A percentile compares a stretch with the other conserved stretches of the same genome.
Conservation (phyloP, 495 filamentous ascomycete genomes). For the Cladorrhinum samala region DNA sequence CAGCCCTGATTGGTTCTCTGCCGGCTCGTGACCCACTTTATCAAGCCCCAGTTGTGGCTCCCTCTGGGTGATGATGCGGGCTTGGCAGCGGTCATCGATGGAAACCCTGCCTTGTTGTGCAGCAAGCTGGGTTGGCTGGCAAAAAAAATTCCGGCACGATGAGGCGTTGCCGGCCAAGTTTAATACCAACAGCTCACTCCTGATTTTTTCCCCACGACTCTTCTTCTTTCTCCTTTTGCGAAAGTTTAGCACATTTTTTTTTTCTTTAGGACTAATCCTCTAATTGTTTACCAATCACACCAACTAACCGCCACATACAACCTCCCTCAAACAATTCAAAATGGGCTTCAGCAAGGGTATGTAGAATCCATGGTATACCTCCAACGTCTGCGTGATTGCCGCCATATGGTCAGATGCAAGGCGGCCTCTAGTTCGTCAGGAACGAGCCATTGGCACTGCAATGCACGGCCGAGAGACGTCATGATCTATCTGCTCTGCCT, state of each 20-base stretch:
- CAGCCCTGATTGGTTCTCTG: conserved; percentile 16
- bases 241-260: neutral
- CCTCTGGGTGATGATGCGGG: neutral
- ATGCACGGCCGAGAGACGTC: neutral
- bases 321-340: conserved; percentile 29
- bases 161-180: conserved; percentile 1
- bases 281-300: conserved; percentile 4
- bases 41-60: conserved; percentile 27
- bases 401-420: neutral
- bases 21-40: neutral
- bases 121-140: no score
- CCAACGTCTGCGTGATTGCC: conserved; percentile 1
- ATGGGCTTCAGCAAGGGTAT: conserved; percentile 41
- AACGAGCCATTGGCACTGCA: conserved; percentile 15
- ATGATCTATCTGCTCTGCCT: neutral
- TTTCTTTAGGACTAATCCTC: neutral
- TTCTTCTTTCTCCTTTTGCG: conserved; percentile 6
- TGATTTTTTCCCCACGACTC: conserved; percentile 18
- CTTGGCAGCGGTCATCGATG: conserved; percentile 24
- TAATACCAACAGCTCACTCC: conserved; percentile 11
- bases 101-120: neutral
- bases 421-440: neutral
- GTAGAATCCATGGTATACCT: conserved; percentile 16
- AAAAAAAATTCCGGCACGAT: conserved; percentile 13
- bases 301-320: neutral